Evolutionary conservation across 352 stramenopile species (phyloP).

Genomic region (Pythium phragmiticola): DNA sequence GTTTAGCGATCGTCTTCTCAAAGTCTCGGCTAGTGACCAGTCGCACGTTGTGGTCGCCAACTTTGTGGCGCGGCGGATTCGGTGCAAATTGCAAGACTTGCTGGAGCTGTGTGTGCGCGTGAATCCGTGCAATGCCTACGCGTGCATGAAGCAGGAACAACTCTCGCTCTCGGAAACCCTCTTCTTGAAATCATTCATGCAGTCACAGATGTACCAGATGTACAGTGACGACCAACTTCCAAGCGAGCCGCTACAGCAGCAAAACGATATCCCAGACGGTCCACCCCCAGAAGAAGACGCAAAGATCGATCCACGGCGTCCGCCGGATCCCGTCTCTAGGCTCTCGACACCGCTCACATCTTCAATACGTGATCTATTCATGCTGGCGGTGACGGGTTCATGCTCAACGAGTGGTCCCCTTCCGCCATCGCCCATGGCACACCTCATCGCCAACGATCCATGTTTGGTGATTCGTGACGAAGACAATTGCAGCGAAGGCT

Average conservation of each 20-base stretch:
- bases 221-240: conserved; percentile 22
- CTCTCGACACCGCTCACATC: neutral
- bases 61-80: conserved; percentile 21
- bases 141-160: conserved; percentile 31
- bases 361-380: conserved; percentile 5
- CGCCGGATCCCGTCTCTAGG: neutral
- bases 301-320: no score
- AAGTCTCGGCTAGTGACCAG: neutral
- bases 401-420: neutral
- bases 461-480: neutral
- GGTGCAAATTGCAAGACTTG: conserved; percentile 17
- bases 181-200: conserved; percentile 31
- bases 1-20: conserved; percentile 8
- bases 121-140: conserved; percentile 28
- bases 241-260: neutral
- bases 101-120: conserved; percentile 22
- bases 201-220: conserved; percentile 33
- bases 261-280: neutral
- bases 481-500: neutral
- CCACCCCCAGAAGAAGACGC: neutral
- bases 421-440: neutral
- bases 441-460: neutral
- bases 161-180: conserved; percentile 27
- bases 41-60: conserved; percentile 7
- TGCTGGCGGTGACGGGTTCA: conserved; percentile 6